Base-by-base conservation (phyloP, 306 rosid genomes). In the Pyrus pyrifolia region DNA sequence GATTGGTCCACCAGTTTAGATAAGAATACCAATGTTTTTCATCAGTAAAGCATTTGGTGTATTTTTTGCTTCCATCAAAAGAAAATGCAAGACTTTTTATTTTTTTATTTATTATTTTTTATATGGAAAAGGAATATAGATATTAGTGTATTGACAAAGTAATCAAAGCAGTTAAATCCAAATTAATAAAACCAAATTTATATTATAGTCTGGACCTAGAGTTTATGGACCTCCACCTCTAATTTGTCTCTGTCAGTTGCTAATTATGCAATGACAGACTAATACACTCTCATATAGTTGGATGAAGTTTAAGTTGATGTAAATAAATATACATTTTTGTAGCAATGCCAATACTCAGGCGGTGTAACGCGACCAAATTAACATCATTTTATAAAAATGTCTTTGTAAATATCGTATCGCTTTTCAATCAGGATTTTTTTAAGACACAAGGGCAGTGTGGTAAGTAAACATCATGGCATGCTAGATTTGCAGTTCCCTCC, bases 401-500 rank as follows among this genome's bases (percentile, higher is more conserved):
- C 15, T 13, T 14, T 46, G 5, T 14, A 14, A 46, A 46, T 14
- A 46, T 12, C 52, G 6, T 14, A 46, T 46, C 1, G 18, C 5
- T 46, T 46, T 57, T 40, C 27, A 25, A 74, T 62, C 66, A 70
- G 60, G 51, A 75, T 72, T 68, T 76, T 71, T 81, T 68, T 31
- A 22, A 67, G 63, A 59, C 51, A 66, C 49, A 45, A 73, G 84
- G 83, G 75, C 80, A 80, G 79, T 85, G 78, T 78, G 83, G 87
- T 72, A 72, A 80, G 82, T 79, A 79, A 57, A 76, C 81, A 70
- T 80, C 76, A 70, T 63, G 77, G 70, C 49, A 71, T 72, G 69
- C 85, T 73, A 85, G 88, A 86, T 84, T 82, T 84, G 70, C 86
- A 78, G 83, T 80, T 76, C 77, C 81, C 74, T 81, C 25, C 67